A percentile compares a stretch with the other conserved stretches of the same genome.
Evolutionary conservation across 2,329 filamentous ascomycete species (phyloP).

Genomic region (Colletotrichum sp.): DNA sequence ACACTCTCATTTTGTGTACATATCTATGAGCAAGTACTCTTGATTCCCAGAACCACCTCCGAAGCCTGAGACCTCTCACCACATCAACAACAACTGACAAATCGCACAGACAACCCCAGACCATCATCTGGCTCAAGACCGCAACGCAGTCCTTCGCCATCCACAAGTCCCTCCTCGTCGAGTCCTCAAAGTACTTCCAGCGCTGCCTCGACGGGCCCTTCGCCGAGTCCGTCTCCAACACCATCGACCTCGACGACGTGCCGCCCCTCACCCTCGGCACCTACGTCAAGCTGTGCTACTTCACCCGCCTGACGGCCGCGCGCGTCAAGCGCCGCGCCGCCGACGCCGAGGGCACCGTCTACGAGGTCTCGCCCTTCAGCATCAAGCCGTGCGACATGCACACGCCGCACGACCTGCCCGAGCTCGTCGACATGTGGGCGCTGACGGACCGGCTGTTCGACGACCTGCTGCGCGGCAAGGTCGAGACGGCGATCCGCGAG

Average conservation of each 20-base stretch:
- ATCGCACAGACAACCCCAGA: conserved; percentile 10
- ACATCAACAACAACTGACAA: neutral
- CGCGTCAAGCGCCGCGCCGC: conserved; percentile 14
- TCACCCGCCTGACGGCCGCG: conserved; percentile 10
- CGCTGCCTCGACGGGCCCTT: conserved; percentile 14
- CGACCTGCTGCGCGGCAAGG: conserved; percentile 9
- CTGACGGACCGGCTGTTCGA: conserved; percentile 15
- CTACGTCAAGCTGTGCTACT: conserved; percentile 19
- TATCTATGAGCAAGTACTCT: neutral
- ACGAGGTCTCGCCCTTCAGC: conserved; percentile 15
- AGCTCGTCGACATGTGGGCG: conserved; percentile 15
- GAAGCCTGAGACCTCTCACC: neutral
- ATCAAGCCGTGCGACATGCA: conserved; percentile 18
- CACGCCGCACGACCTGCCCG: conserved; percentile 6
- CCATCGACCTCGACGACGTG: conserved; percentile 14
- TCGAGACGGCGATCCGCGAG: conserved; percentile 13
- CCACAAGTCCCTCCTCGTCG: conserved; percentile 11
- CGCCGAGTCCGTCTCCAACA: conserved; percentile 7
- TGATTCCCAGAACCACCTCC: too few species aligned
- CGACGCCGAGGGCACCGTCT: neutral
- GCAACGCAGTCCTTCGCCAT: conserved; percentile 8
- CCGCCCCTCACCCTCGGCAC: conserved; percentile 2
- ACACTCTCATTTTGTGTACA: neutral
- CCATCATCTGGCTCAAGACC: conserved; percentile 15
- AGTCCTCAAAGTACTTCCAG: conserved; percentile 18